These are phyloP conservation scores for Epichloe gansuensis DNA, from an alignment of 2,329 filamentous ascomycete genomes.

Conservation along the genomic window DNA sequence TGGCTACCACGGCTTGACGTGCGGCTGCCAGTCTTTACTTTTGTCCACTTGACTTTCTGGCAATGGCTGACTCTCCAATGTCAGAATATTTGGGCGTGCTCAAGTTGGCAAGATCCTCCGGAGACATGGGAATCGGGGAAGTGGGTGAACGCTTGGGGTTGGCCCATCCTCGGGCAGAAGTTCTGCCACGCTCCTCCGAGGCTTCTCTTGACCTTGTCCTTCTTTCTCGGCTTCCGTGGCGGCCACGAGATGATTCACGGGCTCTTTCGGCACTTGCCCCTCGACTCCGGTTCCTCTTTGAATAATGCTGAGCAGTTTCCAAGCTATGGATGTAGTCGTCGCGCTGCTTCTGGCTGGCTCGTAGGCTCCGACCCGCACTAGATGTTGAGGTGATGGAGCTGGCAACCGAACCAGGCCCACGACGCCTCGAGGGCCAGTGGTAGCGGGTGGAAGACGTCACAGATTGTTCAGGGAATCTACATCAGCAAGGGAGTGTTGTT, in stretches of 20 bases:
- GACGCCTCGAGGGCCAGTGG: constrained; percentile 42
- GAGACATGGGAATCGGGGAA: constrained; percentile 88
- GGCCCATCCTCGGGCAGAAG: constrained; percentile 50
- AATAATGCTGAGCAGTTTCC: constrained; percentile 60
- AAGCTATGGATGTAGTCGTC: constrained; percentile 82
- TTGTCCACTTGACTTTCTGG: constrained; percentile 29
- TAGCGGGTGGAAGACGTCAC: constrained; percentile 40
- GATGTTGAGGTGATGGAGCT: constrained; percentile 47
- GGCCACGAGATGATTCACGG: constrained; percentile 30
- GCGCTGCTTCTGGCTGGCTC: constrained; percentile 47
- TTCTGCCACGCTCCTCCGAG: constrained; percentile 61
- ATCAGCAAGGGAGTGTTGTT: constrained; percentile 37
- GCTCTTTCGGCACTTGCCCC: constrained; percentile 38
- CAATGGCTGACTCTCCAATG: constrained; percentile 29
- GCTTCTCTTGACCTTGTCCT: constrained; percentile 44
- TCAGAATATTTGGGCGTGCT: constrained; percentile 31
- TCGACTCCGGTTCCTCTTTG: constrained; percentile 41
- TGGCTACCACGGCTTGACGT: constrained; percentile 37
- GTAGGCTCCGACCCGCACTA: constrained; percentile 36
- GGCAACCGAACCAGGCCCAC: constrained; percentile 42
- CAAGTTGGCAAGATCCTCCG: constrained; percentile 63
- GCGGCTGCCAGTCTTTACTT: constrained; percentile 28
- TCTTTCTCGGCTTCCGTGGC: constrained; percentile 36
- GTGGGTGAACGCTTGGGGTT: constrained; percentile 80
- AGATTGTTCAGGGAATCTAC: constrained; percentile 46